These are phyloP conservation scores for Phytophthora aleatoria DNA, from an alignment of 352 stramenopile genomes.

Conservation along the genomic window DNA sequence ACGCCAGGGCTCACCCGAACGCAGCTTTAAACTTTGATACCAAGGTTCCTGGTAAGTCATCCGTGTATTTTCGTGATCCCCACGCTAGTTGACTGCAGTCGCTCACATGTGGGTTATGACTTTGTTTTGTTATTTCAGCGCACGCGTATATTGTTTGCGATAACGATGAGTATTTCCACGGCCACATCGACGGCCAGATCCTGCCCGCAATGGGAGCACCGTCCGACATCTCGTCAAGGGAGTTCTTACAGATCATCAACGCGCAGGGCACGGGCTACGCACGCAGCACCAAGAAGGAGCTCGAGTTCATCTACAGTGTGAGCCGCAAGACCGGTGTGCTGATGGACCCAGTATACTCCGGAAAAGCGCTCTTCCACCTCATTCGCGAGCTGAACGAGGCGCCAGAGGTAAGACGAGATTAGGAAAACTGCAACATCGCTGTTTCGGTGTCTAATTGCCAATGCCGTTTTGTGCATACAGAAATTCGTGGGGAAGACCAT, in stretches of 20 bases:
- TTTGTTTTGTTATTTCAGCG: slow-evolving; percentile 23
- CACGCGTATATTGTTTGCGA: slow-evolving; percentile 90
- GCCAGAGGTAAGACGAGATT: slow-evolving; percentile 47
- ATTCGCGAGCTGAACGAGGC: slow-evolving; percentile 75
- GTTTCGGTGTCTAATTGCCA: slow-evolving; percentile 1
- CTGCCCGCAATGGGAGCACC: slow-evolving; percentile 71
- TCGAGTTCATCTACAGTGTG: slow-evolving; percentile 77
- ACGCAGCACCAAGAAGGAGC: slow-evolving; percentile 73
- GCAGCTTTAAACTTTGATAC: slow-evolving; percentile 48
- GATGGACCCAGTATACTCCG: slow-evolving; percentile 89
- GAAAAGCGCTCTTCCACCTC: slow-evolving; percentile 86
- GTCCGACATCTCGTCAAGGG: slow-evolving; percentile 49
- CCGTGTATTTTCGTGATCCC: not conserved
- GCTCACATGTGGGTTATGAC: not conserved
- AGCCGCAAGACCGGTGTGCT: slow-evolving; percentile 77
- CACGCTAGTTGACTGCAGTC: not conserved
- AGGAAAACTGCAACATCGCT: not conserved
- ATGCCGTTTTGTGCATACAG: slow-evolving; percentile 27
- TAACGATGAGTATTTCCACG: slow-evolving; percentile 84
- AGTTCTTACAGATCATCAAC: slow-evolving; percentile 84
- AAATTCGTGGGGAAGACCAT: slow-evolving; percentile 87
- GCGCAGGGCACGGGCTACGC: slow-evolving; percentile 84
- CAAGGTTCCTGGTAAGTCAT: slow-evolving; percentile 37
- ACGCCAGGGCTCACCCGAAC: slow-evolving; percentile 40
- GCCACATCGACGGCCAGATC: slow-evolving; percentile 79